phyloP scores from a whole-genome alignment of 768 basidiomycete genomes.

The Leccinum boreale region DNA sequence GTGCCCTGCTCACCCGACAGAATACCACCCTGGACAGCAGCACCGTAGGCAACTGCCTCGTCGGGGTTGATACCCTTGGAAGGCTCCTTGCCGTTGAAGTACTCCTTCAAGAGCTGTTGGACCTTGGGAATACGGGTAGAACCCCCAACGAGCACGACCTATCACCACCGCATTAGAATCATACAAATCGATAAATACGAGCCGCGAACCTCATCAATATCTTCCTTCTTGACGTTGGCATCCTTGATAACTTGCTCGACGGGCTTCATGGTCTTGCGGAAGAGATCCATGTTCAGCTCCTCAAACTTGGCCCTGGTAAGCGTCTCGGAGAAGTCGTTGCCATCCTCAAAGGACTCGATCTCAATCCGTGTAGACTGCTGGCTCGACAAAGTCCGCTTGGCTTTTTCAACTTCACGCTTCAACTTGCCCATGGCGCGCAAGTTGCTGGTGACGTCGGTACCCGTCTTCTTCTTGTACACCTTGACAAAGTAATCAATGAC shows the following conservation, averaged over 20 bases:
- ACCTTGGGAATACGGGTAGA: conserved; percentile 99
- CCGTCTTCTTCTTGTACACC: conserved; percentile 88
- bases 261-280: conserved; percentile 99
- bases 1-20: conserved; percentile 92
- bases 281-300: conserved; percentile 97
- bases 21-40: conserved; percentile 97
- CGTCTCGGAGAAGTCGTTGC: conserved; percentile 96
- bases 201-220: conserved; percentile 74
- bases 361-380: conserved; percentile 92
- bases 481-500: conserved; percentile 89
- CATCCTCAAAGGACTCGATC: conserved; percentile 93
- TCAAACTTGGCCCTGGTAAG: conserved; percentile 98
- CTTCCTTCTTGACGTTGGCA: conserved; percentile 96
- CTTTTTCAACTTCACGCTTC: conserved; percentile 91
- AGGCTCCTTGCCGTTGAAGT: conserved; percentile 94
- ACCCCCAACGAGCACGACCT: conserved; percentile 91
- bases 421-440: conserved; percentile 85
- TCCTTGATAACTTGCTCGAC: conserved; percentile 99
- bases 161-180: neutral
- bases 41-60: conserved; percentile 98
- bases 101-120: conserved; percentile 96
- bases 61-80: conserved; percentile 99
- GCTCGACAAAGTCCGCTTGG: conserved; percentile 88
- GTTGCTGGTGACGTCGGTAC: conserved; percentile 77
- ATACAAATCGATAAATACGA: rapidly evolving